Evolutionary conservation across 164 flowering plant genomes (phyloP).

Genomic region (Taxillus chinensis): DNA sequence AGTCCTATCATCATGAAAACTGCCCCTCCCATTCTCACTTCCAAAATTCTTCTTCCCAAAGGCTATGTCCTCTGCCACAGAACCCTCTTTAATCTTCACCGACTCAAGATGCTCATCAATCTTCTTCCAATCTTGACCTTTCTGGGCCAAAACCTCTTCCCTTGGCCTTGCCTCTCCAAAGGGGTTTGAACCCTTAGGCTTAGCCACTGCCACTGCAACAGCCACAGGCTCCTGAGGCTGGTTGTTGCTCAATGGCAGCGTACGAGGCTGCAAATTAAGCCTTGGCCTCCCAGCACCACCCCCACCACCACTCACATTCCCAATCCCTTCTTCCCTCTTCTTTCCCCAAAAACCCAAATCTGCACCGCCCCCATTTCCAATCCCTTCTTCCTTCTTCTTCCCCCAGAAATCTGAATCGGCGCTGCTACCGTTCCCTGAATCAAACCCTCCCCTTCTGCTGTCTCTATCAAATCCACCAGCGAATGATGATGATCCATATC

Average conservation of each 20-base stretch:
- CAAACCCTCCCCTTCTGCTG: conserved; percentile 19
- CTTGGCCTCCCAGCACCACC: conserved; percentile 52
- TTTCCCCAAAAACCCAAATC: not conserved
- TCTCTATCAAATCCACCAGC: conserved; percentile 36
- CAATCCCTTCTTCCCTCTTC: conserved; percentile 4
- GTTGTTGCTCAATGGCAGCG: conserved; percentile 35
- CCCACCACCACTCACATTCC: conserved; percentile 10
- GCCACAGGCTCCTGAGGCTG: conserved; percentile 18
- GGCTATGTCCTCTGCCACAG: conserved; percentile 15
- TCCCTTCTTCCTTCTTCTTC: conserved; percentile 30
- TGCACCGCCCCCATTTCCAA: conserved; percentile 1
- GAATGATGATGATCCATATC: conserved; percentile 14
- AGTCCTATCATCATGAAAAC: conserved; percentile 16
- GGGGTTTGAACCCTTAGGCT: conserved; percentile 56
- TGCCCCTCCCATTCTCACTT: conserved; percentile 27
- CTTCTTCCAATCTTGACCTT: conserved; percentile 91
- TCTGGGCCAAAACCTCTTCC: conserved; percentile 87
- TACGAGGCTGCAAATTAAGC: conserved; percentile 71
- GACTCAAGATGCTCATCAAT: conserved; percentile 76
- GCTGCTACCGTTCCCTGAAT: conserved; percentile 15
- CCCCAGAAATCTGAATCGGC: conserved; percentile 45
- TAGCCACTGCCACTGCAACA: conserved; percentile 14
- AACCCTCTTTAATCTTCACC: conserved; percentile 49
- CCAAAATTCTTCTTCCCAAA: conserved; percentile 39
- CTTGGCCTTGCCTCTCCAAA: conserved; percentile 98